Evolutionary conservation across 1,284 basidiomycete genomes (phyloP).

Genomic region (Caloboletus firmus): DNA sequence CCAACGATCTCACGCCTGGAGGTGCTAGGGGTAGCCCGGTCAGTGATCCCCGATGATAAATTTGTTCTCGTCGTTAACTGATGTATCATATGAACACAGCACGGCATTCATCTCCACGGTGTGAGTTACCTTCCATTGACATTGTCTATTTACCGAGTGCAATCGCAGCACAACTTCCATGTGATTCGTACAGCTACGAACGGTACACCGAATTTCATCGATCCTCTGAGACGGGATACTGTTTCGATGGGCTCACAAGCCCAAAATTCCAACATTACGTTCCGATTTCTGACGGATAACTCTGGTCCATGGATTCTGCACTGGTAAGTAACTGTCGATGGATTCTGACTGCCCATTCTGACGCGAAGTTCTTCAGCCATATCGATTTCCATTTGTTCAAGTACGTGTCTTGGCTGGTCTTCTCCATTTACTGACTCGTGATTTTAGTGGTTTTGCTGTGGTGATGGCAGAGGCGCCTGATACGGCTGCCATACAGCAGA

Average conservation of each 20-base stretch:
- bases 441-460: conserved; percentile 33
- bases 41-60: conserved; percentile 13
- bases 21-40: conserved; percentile 39
- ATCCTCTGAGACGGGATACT: conserved; percentile 35
- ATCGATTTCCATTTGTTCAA: conserved; percentile 32
- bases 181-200: conserved; percentile 32
- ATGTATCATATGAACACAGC: conserved; percentile 19
- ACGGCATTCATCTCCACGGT: conserved; percentile 39
- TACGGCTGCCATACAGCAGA: conserved; percentile 21
- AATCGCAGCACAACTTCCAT: conserved; percentile 41
- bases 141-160: not conserved
- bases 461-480: conserved; percentile 30
- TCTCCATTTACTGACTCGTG: conserved; percentile 4
- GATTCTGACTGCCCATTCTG: not conserved
- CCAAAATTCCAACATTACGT: conserved; percentile 30
- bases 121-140: conserved; percentile 17
- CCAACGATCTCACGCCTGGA: conserved; percentile 29
- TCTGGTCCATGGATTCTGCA: conserved; percentile 36
- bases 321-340: conserved; percentile 22
- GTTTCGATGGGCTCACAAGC: conserved; percentile 34
- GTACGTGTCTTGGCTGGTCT: conserved; percentile 14
- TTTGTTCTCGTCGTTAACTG: not conserved
- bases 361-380: conserved; percentile 25
- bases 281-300: conserved; percentile 33
- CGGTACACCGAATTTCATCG: conserved; percentile 31